A percentile compares a stretch with the other conserved stretches of the same genome.
These are phyloP conservation scores for Crucibulum laeve DNA, from an alignment of 768 basidiomycete genomes.

Conservation along the genomic window DNA sequence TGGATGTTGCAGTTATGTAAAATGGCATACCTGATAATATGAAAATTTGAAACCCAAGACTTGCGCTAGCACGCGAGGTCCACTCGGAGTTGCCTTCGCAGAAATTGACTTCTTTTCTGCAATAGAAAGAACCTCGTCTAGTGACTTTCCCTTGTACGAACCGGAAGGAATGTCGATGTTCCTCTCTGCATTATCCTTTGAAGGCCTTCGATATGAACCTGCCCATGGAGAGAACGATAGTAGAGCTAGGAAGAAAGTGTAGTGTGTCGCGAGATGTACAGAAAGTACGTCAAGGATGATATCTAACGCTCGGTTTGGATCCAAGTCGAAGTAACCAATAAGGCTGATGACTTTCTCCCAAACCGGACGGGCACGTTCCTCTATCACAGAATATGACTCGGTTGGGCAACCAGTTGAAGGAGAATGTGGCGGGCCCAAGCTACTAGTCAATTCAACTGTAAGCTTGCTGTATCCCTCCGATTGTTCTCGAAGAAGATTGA, in stretches of 20 bases:
- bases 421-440: conserved; percentile 72
- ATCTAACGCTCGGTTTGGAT: conserved; percentile 92
- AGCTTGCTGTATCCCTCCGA: conserved; percentile 97
- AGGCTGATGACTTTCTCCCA: conserved; percentile 87
- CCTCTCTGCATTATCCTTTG: conserved; percentile 28
- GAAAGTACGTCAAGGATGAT: conserved; percentile 90
- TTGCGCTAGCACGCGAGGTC: conserved; percentile 74
- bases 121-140: conserved; percentile 63
- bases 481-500: conserved; percentile 94
- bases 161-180: conserved; percentile 30
- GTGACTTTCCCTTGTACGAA: conserved; percentile 49
- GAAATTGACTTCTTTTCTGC: conserved; percentile 37
- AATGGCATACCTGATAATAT: conserved; percentile 75
- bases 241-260: conserved; percentile 84
- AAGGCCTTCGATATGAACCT: conserved; percentile 37
- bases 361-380: conserved; percentile 60
- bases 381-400: conserved; percentile 53
- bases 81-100: conserved; percentile 16
- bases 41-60: conserved; percentile 97
- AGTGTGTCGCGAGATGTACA: conserved; percentile 75
- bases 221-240: conserved; percentile 88
- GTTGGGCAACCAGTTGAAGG: conserved; percentile 58
- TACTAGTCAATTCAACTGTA: conserved; percentile 75
- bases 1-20: conserved; percentile 14
- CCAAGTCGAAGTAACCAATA: conserved; percentile 94